phyloP scores from a whole-genome alignment of 169 alveolate species.

The Plasmodium billcollinsi region DNA sequence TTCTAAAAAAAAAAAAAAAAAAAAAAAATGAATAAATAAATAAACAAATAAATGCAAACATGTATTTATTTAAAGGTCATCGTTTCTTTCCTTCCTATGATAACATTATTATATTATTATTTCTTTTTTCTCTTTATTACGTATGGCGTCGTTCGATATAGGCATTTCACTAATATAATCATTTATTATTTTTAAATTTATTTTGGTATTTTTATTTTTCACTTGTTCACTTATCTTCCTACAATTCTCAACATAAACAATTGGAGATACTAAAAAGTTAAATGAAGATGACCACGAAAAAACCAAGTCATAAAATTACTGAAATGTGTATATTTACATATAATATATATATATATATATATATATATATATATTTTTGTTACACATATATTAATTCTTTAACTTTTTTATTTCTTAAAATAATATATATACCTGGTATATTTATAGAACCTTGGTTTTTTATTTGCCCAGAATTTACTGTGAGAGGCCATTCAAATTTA shows the following conservation, averaged over 20 bases:
- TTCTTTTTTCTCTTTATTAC: slow-evolving; percentile 26
- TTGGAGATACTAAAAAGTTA: slow-evolving; percentile 37
- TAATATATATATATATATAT: neutral
- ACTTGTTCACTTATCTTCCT: slow-evolving; percentile 59
- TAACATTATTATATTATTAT: neutral
- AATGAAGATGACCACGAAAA: neutral
- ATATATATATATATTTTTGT: slow-evolving; percentile 10
- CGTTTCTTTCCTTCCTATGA: neutral
- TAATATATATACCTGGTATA: slow-evolving; percentile 45
- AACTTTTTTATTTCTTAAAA: no score
- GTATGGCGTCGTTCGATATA: slow-evolving; percentile 66
- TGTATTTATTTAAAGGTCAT: no score
- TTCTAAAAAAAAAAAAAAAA: slow-evolving; percentile 14
- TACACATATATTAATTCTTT: no score
- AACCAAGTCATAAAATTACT: neutral
- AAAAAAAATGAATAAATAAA: neutral
- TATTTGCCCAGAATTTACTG: slow-evolving; percentile 75
- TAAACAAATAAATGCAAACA: no score
- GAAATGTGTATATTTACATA: neutral
- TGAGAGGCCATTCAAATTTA: slow-evolving; percentile 74
- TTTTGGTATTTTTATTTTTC: slow-evolving; percentile 47
- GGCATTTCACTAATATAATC: slow-evolving; percentile 57
- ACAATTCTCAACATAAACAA: slow-evolving; percentile 73
- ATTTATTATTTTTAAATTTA: slow-evolving; percentile 65
- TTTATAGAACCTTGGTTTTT: slow-evolving; percentile 68